A percentile compares a stretch with the other conserved stretches of the same genome.
phyloP scores from a whole-genome alignment of 441 rosid genomes.

The Breynia disticha region DNA sequence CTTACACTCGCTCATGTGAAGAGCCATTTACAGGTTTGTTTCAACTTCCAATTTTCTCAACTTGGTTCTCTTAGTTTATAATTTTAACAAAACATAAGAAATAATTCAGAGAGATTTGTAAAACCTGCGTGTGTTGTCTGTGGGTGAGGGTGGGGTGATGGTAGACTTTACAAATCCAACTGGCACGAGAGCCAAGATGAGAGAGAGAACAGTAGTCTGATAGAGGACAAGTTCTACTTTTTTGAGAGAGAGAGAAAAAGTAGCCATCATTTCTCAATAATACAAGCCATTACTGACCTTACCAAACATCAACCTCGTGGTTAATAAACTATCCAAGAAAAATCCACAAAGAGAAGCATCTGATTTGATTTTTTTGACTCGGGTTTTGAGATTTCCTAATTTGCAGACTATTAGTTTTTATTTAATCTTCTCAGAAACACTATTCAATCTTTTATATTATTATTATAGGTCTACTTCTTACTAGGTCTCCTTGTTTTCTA shows the following conservation, averaged over 20 bases:
- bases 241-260: slow-evolving; percentile 22
- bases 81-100: slow-evolving; percentile 17
- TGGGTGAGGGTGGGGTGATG: slow-evolving; percentile 7
- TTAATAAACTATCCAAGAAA: slow-evolving; percentile 28
- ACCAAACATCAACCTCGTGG: slow-evolving; percentile 65
- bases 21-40: slow-evolving; percentile 71
- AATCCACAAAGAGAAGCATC: slow-evolving; percentile 19
- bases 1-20: slow-evolving; percentile 79
- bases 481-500: slow-evolving; percentile 10
- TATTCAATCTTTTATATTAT: neutral
- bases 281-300: slow-evolving; percentile 30
- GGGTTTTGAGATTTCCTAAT: slow-evolving; percentile 1
- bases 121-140: neutral
- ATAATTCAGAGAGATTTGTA: neutral
- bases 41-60: slow-evolving; percentile 5
- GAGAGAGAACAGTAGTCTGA: slow-evolving; percentile 13
- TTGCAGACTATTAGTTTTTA: neutral
- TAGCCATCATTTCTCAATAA: slow-evolving; percentile 77
- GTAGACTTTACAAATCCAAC: neutral
- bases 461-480: neutral
- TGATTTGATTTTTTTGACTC: slow-evolving; percentile 10
- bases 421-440: neutral
- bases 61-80: neutral
- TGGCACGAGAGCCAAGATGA: slow-evolving; percentile 19
- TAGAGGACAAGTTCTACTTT: slow-evolving; percentile 22